Conservation (phyloP, 495 filamentous ascomycete species). For the Penicillium soppii region DNA sequence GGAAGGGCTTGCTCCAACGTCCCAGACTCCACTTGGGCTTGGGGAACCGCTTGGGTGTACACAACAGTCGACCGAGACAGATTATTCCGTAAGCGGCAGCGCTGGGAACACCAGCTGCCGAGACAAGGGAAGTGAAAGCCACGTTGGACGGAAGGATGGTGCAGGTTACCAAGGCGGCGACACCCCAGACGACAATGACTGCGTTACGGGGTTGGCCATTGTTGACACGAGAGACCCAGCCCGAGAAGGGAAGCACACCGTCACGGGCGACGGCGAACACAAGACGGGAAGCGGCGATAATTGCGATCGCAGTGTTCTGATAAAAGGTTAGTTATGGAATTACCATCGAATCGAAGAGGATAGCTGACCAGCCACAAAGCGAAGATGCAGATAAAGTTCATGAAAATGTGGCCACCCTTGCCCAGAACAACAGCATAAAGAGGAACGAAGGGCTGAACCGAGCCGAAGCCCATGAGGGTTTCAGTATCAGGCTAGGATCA, state of each 20-base stretch:
- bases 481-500: slow-evolving; percentile 34
- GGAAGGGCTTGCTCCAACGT: slow-evolving; percentile 45
- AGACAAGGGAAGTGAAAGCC: slow-evolving; percentile 55
- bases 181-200: slow-evolving; percentile 52
- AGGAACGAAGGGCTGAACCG: slow-evolving; percentile 54
- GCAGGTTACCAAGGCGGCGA: slow-evolving; percentile 50
- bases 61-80: slow-evolving; percentile 49
- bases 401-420: slow-evolving; percentile 53
- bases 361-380: slow-evolving; percentile 47
- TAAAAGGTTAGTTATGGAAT: slow-evolving; percentile 2
- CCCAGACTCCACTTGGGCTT: slow-evolving; percentile 48
- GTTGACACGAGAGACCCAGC: slow-evolving; percentile 53
- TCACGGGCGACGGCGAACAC: slow-evolving; percentile 58
- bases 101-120: slow-evolving; percentile 50
- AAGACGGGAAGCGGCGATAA: slow-evolving; percentile 54
- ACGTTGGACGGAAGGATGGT: slow-evolving; percentile 53
- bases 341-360: not conserved
- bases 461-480: slow-evolving; percentile 42
- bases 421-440: slow-evolving; percentile 54
- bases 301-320: slow-evolving; percentile 55
- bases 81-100: slow-evolving; percentile 56
- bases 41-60: slow-evolving; percentile 47
- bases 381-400: slow-evolving; percentile 52
- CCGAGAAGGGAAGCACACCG: slow-evolving; percentile 54
- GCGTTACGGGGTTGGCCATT: slow-evolving; percentile 54